Conservation (phyloP, 2,329 filamentous ascomycete genomes). For the Zymoseptoria crescenta region DNA sequence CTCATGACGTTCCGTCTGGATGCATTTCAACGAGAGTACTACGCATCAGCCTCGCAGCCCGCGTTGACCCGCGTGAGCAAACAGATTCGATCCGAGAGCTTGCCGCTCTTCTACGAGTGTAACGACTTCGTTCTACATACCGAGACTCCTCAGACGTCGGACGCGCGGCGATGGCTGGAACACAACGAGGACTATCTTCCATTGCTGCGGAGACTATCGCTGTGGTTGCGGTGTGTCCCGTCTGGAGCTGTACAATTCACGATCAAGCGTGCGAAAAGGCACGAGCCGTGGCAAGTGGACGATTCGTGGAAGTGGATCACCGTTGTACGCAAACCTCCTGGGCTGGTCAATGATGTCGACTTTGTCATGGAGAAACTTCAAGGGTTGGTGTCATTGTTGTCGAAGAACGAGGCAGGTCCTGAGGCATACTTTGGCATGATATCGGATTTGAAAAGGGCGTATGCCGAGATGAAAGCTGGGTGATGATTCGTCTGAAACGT, state of each 20-base stretch:
- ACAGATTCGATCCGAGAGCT: conserved; percentile 21
- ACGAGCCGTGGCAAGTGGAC: conserved; percentile 16
- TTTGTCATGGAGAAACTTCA: conserved; percentile 17
- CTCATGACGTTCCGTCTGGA: conserved; percentile 27
- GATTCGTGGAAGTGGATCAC: conserved; percentile 25
- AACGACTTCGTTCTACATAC: conserved; percentile 27
- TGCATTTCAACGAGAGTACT: conserved; percentile 22
- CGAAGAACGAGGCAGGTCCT: conserved; percentile 6
- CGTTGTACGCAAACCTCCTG: conserved; percentile 19
- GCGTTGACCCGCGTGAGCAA: conserved; percentile 21
- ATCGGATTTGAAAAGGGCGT: conserved; percentile 13
- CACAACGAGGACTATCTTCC: conserved; percentile 15
- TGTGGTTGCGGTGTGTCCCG: conserved; percentile 25
- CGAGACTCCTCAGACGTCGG: conserved; percentile 21
- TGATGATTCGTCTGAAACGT: neutral
- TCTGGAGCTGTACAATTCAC: conserved; percentile 19
- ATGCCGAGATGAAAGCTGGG: conserved; percentile 1
- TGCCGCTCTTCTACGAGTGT: conserved; percentile 25
- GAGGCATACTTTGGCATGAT: conserved; percentile 16
- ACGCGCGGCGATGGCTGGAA: conserved; percentile 21
- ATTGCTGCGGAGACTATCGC: conserved; percentile 13
- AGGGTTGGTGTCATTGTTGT: conserved; percentile 6
- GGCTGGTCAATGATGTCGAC: conserved; percentile 16
- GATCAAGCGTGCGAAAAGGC: conserved; percentile 9
- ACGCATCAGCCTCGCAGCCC: conserved; percentile 21